A percentile compares a stretch with the other conserved stretches of the same genome.
phyloP scores from a whole-genome alignment of 805 yeast genomes.

The Cyberlindnera euphorbiiphila region DNA sequence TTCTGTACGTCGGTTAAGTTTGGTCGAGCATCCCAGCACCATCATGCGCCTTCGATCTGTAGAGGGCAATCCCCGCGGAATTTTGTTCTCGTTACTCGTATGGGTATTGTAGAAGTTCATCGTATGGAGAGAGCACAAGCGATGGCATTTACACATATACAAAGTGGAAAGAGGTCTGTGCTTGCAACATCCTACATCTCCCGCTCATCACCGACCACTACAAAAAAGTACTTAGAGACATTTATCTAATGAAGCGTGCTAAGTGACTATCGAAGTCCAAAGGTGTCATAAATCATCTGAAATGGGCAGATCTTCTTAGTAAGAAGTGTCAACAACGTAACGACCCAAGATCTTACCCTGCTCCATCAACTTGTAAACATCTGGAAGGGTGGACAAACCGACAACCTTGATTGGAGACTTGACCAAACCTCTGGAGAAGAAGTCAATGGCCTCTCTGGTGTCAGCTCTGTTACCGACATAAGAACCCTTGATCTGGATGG shows the following conservation, averaged over 20 bases:
- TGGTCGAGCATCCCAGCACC: too few relatives aligned
- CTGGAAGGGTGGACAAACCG: conserved; percentile 67
- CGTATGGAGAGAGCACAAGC: too few relatives aligned
- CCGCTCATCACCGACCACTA: too few relatives aligned
- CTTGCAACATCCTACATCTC: too few relatives aligned
- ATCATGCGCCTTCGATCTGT: too few relatives aligned
- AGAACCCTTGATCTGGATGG: conserved; percentile 72
- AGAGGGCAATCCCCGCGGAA: too few relatives aligned
- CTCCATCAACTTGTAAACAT: conserved; percentile 72
- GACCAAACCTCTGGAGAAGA: conserved; percentile 68
- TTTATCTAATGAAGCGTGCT: conserved; percentile 1
- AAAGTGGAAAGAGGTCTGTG: too few relatives aligned
- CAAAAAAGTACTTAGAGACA: too few relatives aligned
- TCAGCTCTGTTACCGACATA: conserved; percentile 90
- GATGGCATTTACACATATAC: too few relatives aligned
- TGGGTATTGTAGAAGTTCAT: too few relatives aligned
- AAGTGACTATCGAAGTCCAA: conserved; percentile 5
- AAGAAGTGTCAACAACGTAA: conserved; percentile 76
- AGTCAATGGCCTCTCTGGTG: conserved; percentile 75
- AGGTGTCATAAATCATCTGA: conserved; percentile 1
- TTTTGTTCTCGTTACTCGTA: too few relatives aligned
- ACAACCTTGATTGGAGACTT: conserved; percentile 71
- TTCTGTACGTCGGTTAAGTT: too few relatives aligned
- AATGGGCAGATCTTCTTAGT: conserved; percentile 31
- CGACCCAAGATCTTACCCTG: conserved; percentile 85